phyloP scores from a whole-genome alignment of 2,329 filamentous ascomycete genomes.

The Botrytis paeoniae region DNA sequence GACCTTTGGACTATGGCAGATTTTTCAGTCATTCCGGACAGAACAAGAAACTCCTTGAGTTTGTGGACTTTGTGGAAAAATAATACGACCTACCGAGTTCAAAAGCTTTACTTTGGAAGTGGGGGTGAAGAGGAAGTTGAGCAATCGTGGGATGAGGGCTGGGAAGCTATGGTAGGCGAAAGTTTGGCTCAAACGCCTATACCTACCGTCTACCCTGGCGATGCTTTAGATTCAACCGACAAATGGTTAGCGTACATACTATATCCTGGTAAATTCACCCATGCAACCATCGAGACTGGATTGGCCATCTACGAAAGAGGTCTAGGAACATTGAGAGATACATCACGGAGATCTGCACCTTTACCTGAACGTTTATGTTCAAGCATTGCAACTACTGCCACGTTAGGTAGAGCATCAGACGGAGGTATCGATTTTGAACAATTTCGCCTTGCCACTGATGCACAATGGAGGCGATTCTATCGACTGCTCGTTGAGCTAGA shows the following conservation, averaged over 20 bases:
- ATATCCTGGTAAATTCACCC: conserved; percentile 77
- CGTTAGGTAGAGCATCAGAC: conserved; percentile 58
- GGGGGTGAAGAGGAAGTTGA: conserved; percentile 33
- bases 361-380: conserved; percentile 75
- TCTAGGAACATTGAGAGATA: conserved; percentile 44
- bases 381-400: conserved; percentile 66
- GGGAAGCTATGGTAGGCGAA: conserved; percentile 67
- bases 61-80: conserved; percentile 84
- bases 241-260: conserved; percentile 85
- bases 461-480: conserved; percentile 89
- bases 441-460: conserved; percentile 70
- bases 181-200: conserved; percentile 50
- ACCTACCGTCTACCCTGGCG: conserved; percentile 58
- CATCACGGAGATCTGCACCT: conserved; percentile 48
- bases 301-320: conserved; percentile 76
- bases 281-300: conserved; percentile 77
- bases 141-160: conserved; percentile 60
- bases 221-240: conserved; percentile 69
- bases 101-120: conserved; percentile 67
- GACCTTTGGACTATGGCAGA: conserved; percentile 79
- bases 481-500: conserved; percentile 82
- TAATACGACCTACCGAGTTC: conserved; percentile 73
- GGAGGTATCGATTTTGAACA: conserved; percentile 71
- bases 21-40: conserved; percentile 59
- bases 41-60: conserved; percentile 51